Evolutionary conservation across 257 asterid species (phyloP).

Genomic region (Forsythia viridissima): DNA sequence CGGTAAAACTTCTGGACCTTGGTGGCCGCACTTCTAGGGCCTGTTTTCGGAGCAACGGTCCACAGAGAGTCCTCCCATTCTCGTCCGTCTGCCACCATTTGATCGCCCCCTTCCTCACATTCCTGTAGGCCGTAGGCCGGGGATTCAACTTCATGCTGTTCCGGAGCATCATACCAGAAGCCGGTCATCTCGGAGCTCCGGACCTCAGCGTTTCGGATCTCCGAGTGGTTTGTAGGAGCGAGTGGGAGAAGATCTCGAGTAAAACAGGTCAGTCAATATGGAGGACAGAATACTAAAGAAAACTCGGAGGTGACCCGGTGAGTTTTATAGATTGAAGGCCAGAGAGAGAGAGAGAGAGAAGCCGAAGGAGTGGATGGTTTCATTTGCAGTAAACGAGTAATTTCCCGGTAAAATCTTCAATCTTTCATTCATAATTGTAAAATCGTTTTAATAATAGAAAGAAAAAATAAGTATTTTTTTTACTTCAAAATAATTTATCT

Average conservation of each 20-base stretch:
- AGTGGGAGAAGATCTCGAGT: constrained; percentile 44
- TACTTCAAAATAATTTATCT: too few relatives aligned
- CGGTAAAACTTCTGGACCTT: constrained; percentile 39
- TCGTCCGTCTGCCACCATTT: constrained; percentile 21
- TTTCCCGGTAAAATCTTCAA: constrained; percentile 18
- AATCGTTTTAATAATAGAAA: too few relatives aligned
- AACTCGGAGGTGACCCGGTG: background rate
- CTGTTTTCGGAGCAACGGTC: constrained; percentile 19
- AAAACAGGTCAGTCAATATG: background rate
- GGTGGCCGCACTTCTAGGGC: constrained; percentile 58
- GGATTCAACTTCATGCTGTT: constrained; percentile 13
- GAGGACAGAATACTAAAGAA: background rate
- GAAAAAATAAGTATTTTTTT: too few relatives aligned
- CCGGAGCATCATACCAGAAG: constrained; percentile 16
- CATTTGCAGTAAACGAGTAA: background rate
- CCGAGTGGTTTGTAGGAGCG: constrained; percentile 21
- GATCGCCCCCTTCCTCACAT: too few relatives aligned
- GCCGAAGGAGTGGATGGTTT: background rate
- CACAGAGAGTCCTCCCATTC: constrained; percentile 23
- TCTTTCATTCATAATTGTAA: too few relatives aligned
- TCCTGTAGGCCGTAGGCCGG: background rate
- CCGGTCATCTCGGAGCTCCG: constrained; percentile 31
- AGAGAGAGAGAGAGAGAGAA: constrained; percentile 27
- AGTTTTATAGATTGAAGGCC: background rate
- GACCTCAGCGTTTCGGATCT: constrained; percentile 13